Evolutionary conservation across 1,284 basidiomycete genomes (phyloP), one percentile per base, ranked within the genome.

Genomic region (Heterobasidion occidentale): DNA sequence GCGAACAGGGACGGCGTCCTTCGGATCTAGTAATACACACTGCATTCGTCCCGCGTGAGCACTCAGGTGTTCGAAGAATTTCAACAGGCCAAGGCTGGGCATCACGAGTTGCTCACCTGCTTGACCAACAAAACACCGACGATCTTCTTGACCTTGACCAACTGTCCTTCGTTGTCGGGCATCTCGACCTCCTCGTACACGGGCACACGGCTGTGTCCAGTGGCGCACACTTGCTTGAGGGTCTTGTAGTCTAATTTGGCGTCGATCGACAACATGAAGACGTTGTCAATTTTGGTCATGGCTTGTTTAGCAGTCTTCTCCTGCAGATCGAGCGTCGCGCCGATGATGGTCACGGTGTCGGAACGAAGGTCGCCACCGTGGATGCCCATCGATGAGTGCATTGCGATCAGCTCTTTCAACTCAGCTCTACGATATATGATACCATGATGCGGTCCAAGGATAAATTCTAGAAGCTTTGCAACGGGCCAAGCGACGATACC

Each of bases 1-100:
- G 59, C 88, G 83, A 36, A 94, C 72, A 0, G 91, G 91, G 9
- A 83, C 80, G 0, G 88, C 87, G 65, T 92, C 90, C 69, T 91
- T 90, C 2, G 94, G 93, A 69, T 96, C 93, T 9, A 96, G 79
- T 56, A 95, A 72, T 12, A 96, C 89, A 67, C 92, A 94, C 68
- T 73, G 33, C 11, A 54, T 42, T 2, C 7, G 38, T n/a, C 27
- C 27, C 27, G 27, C 27, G 27, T 27, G 27, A 27, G 27, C 27
- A 27, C 27, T 27, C 27, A 27, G 27, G 27, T 27, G 4, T 27
- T 27, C 27, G 6, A 27, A 27, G 5, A 27, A 27, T 27, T 27
- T 27, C 8, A 17, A 44, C 15, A 19, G 27, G 27, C 53, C 42
- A 53, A 46, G 14, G 44, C 44, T 46, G n/a, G 14, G 45, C 15